Conservation (phyloP, 2,329 filamentous ascomycete species). For the Colletotrichum gigasporum region DNA sequence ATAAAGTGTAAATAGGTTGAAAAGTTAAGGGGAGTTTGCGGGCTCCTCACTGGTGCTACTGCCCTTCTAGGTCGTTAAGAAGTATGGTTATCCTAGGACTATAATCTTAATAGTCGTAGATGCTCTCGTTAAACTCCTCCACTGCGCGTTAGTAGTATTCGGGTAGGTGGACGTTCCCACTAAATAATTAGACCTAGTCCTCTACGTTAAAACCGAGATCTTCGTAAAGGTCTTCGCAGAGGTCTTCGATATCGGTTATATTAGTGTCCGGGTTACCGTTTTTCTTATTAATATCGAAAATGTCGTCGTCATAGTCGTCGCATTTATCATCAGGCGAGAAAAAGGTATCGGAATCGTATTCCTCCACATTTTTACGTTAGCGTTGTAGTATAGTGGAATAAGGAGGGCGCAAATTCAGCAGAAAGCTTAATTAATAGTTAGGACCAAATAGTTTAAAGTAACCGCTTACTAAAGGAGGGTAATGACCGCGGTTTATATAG, state of each 20-base stretch:
- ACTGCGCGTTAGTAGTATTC: conserved; percentile 31
- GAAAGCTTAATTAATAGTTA: background rate
- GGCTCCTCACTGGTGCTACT: conserved; percentile 26
- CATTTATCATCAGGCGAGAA: background rate
- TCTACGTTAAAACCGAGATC: conserved; percentile 9
- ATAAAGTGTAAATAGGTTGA: background rate
- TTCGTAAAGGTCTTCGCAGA: background rate
- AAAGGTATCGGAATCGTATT: background rate
- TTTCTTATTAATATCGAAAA: too few relatives aligned
- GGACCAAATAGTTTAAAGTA: background rate
- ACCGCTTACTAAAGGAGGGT: background rate
- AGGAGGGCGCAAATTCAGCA: background rate
- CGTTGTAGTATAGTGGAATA: background rate
- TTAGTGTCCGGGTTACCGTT: background rate
- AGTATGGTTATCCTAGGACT: conserved; percentile 8
- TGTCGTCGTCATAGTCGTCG: background rate
- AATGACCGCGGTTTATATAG: background rate
- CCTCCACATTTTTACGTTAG: background rate
- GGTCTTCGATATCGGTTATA: background rate
- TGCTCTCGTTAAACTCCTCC: conserved; percentile 27
- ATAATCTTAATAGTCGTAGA: conserved; percentile 27
- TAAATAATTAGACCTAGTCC: conserved; percentile 31
- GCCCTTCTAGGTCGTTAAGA: conserved; percentile 22
- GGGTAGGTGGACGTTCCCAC: conserved; percentile 29
- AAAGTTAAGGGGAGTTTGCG: background rate